Conservation (phyloP, 2,329 filamentous ascomycete species). For the Leptographium wingfieldii region DNA sequence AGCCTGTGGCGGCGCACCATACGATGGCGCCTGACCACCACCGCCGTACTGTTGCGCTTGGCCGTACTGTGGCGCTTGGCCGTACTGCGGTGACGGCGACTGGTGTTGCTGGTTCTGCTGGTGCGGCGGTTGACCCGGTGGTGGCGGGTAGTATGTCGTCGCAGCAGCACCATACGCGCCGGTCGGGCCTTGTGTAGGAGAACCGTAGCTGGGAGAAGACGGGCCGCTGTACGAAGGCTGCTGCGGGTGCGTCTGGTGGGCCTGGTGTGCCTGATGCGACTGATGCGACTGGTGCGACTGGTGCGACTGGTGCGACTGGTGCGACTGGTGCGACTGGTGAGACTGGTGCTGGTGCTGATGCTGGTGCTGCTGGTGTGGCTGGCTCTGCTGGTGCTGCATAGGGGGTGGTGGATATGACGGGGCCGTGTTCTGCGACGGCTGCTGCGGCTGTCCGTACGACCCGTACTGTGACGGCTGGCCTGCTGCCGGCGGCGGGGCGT, state of each 20-base stretch:
- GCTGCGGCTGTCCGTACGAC: slow-evolving; percentile 1
- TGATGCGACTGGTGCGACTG: neutral
- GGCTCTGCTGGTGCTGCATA: neutral
- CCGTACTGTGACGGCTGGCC: neutral
- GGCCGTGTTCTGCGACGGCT: neutral
- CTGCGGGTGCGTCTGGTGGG: neutral
- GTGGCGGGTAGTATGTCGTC: neutral
- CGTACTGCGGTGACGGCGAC: slow-evolving; percentile 2
- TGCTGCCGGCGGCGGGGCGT: neutral
- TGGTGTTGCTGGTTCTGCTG: neutral
- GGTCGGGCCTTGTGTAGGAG: neutral
- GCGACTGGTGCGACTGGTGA: neutral
- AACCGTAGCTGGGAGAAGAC: neutral
- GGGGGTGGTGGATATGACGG: neutral
- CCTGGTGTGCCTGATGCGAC: neutral
- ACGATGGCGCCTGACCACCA: neutral
- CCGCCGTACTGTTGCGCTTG: neutral
- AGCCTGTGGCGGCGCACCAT: slow-evolving; percentile 1
- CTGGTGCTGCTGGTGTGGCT: neutral
- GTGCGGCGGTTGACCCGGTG: neutral
- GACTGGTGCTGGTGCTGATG: neutral
- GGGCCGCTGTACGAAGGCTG: neutral
- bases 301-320: neutral
- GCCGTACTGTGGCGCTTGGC: neutral
- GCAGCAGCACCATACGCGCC: neutral